These are phyloP conservation scores for Claviceps citrina DNA, from an alignment of 2,329 filamentous ascomycete genomes.

Conservation along the genomic window DNA sequence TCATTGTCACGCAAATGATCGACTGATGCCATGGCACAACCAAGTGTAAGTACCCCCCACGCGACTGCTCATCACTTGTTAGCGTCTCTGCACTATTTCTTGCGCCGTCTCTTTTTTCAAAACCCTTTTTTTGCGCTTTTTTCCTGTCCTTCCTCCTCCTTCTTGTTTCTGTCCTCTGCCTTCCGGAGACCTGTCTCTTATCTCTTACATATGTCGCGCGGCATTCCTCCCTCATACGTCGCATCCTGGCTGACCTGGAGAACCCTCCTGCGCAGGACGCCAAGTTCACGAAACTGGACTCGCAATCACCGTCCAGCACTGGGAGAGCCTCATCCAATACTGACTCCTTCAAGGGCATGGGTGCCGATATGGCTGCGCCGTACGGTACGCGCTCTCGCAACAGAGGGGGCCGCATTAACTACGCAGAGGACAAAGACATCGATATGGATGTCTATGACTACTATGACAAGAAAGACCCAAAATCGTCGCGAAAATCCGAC, in stretches of 20 bases:
- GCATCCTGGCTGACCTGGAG: neutral
- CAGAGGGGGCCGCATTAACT: conserved; percentile 75
- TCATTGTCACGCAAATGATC: conserved; percentile 20
- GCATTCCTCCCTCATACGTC: neutral
- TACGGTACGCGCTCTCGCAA: conserved; percentile 94
- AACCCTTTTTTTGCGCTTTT: neutral
- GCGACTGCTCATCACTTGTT: conserved; percentile 1
- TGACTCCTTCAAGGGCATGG: conserved; percentile 33
- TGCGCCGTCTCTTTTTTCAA: conserved; percentile 1
- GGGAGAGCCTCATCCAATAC: conserved; percentile 35
- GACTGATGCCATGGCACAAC: conserved; percentile 24
- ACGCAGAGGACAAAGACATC: conserved; percentile 83
- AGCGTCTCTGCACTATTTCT: conserved; percentile 1
- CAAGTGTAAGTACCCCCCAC: conserved; percentile 21
- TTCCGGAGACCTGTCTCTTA: neutral
- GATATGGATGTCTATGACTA: conserved; percentile 75
- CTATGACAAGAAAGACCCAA: conserved; percentile 41
- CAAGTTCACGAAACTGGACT: conserved; percentile 20
- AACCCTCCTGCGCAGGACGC: conserved; percentile 16
- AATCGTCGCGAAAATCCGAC: conserved; percentile 33
- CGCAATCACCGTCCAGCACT: conserved; percentile 19
- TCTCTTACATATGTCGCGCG: conserved; percentile 4
- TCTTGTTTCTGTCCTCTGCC: neutral
- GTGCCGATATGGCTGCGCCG: conserved; percentile 41
- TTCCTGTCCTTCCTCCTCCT: neutral